A percentile compares a stretch with the other conserved stretches of the same genome.
Conservation (phyloP, 495 filamentous ascomycete genomes). For the Aspergillus steynii region DNA sequence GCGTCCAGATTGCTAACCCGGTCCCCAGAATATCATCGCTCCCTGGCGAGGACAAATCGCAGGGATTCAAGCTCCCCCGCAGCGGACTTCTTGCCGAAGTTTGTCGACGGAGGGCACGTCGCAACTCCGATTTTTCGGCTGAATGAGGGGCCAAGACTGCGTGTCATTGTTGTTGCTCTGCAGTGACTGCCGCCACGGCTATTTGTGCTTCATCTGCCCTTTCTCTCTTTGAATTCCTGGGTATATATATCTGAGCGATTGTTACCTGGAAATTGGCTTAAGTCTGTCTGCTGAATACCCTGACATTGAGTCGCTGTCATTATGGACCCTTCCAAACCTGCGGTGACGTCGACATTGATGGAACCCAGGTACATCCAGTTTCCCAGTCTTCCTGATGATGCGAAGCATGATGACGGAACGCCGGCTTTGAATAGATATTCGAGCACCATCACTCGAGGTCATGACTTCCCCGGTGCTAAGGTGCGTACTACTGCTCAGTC, state of each 20-base stretch:
- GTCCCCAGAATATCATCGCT: conserved; percentile 2
- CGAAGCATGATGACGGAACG: conserved; percentile 60
- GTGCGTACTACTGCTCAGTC: conserved; percentile 38
- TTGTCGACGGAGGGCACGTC: conserved; percentile 19
- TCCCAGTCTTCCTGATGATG: conserved; percentile 54
- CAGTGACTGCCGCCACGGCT: too few relatives aligned
- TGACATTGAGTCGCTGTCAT: neutral
- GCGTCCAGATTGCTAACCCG: conserved; percentile 1
- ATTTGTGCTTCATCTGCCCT: neutral
- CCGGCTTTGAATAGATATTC: conserved; percentile 70
- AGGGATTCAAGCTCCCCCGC: conserved; percentile 19
- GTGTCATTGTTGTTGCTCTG: neutral
- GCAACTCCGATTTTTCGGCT: conserved; percentile 29
- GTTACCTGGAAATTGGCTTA: neutral
- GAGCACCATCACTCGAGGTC: conserved; percentile 69
- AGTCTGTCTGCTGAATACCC: too few relatives aligned
- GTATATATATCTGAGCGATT: neutral
- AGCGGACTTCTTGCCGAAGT: conserved; percentile 26
- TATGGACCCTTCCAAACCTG: conserved; percentile 32
- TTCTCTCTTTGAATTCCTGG: neutral
- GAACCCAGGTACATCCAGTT: conserved; percentile 65
- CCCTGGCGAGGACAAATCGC: conserved; percentile 5
- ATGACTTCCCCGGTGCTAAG: conserved; percentile 94
- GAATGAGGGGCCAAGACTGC: conserved; percentile 39
- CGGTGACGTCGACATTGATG: conserved; percentile 21